These are phyloP conservation scores for Elsinoe necatrix DNA, from an alignment of 2,329 filamentous ascomycete species.

Conservation along the genomic window DNA sequence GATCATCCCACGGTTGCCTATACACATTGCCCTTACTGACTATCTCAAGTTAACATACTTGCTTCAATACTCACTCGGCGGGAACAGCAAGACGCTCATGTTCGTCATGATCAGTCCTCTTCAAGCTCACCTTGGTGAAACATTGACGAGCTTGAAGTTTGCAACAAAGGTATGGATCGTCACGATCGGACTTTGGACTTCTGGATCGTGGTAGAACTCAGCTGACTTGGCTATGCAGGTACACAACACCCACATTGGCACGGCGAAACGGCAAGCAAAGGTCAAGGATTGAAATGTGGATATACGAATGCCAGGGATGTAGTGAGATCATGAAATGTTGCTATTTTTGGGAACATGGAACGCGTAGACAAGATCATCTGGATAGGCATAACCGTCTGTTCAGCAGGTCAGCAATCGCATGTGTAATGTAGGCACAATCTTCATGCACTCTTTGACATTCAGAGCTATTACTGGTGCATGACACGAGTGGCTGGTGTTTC, in stretches of 20 bases:
- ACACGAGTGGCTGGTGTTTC: not conserved
- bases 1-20: slow-evolving; percentile 20
- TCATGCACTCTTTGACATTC: not conserved
- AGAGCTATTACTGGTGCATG: not conserved
- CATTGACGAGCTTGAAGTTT: slow-evolving; percentile 88
- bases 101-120: slow-evolving; percentile 96
- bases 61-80: slow-evolving; percentile 86
- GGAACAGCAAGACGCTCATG: slow-evolving; percentile 93
- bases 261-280: slow-evolving; percentile 67
- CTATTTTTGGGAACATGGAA: slow-evolving; percentile 27
- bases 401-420: not conserved
- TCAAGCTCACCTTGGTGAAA: slow-evolving; percentile 84
- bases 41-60: slow-evolving; percentile 70
- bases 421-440: not conserved
- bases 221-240: slow-evolving; percentile 41
- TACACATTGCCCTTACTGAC: not conserved
- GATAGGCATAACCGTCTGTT: not conserved
- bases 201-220: not conserved
- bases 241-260: slow-evolving; percentile 86
- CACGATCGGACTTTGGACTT: not conserved
- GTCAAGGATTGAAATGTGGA: slow-evolving; percentile 34
- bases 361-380: not conserved
- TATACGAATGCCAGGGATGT: slow-evolving; percentile 36
- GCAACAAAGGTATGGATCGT: slow-evolving; percentile 67
- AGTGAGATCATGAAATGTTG: slow-evolving; percentile 43